Evolutionary conservation across 768 basidiomycete species (phyloP), one percentile per base, ranked within the genome.

Genomic region (Gymnopilus dilepis): DNA sequence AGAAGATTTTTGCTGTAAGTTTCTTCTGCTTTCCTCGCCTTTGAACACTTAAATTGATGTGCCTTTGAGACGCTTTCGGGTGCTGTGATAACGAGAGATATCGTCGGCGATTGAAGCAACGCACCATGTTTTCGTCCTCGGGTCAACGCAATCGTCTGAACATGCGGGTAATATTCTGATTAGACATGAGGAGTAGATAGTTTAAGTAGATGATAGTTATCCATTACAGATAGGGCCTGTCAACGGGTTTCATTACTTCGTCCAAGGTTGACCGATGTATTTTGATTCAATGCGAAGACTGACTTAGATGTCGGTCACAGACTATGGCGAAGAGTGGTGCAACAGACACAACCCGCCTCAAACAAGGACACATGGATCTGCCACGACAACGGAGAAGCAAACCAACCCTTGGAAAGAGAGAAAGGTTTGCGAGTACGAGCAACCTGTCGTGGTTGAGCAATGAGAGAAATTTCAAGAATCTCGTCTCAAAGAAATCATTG

Each of bases 241-340:
- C n/a, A n/a, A n/a, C n/a, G n/a, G n/a, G n/a, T n/a, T n/a, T n/a
- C n/a, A n/a, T n/a, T n/a, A n/a, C n/a, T n/a, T n/a, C n/a, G n/a
- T n/a, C n/a, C n/a, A n/a, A n/a, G n/a, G n/a, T n/a, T n/a, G n/a
- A n/a, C n/a, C n/a, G n/a, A n/a, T n/a, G n/a, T n/a, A n/a, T n/a
- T n/a, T n/a, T n/a, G n/a, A n/a, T n/a, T n/a, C n/a, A n/a, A n/a
- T n/a, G n/a, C n/a, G n/a, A n/a, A n/a, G n/a, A n/a, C n/a, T n/a
- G n/a, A n/a, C n/a, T 7, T 31, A n/a, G 24, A n/a, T 69, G 73
- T 79, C 58, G 65, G 71, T 76, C 75, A 63, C 69, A 73, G 70
- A 74, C 82, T 89, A 91, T 91, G 85, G 86, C 86, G 83, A 79
- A 79, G 76, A 76, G 77, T 80, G 84, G 83, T 71, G 51, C 47